Conservation (phyloP, 2,329 filamentous ascomycete genomes). For the Didymella lethalis region DNA sequence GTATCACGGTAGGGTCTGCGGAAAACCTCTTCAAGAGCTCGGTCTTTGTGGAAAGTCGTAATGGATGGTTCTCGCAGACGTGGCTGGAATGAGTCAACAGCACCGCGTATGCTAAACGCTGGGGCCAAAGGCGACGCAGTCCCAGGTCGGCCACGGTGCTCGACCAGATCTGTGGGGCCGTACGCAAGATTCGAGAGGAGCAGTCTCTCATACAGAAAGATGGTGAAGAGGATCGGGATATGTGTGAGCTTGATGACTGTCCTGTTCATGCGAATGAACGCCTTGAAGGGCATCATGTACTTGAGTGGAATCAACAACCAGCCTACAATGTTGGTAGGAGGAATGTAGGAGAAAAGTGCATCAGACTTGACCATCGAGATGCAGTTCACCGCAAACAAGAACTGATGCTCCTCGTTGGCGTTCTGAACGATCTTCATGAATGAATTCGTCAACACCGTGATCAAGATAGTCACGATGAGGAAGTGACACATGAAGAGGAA, state of each 20-base stretch:
- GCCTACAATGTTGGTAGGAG: constrained; percentile 88
- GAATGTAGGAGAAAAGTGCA: constrained; percentile 90
- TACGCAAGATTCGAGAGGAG: constrained; percentile 79
- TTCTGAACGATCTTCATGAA: constrained; percentile 96
- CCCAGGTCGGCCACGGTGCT: constrained; percentile 69
- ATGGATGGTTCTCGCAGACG: constrained; percentile 85
- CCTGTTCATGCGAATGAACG: constrained; percentile 87
- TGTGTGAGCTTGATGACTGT: constrained; percentile 91
- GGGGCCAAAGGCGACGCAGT: constrained; percentile 62
- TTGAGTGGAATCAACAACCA: constrained; percentile 87
- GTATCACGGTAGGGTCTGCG: constrained; percentile 70
- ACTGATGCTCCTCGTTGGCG: constrained; percentile 89
- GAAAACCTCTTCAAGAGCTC: constrained; percentile 90
- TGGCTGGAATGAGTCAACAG: constrained; percentile 73
- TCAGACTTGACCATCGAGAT: constrained; percentile 99
- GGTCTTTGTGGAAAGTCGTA: constrained; percentile 87
- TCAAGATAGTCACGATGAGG: constrained; percentile 89
- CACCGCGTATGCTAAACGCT: constrained; percentile 51
- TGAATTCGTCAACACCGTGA: constrained; percentile 94
- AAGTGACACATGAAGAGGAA: constrained; percentile 97
- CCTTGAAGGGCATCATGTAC: constrained; percentile 78
- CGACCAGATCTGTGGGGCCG: constrained; percentile 85
- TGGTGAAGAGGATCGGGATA: constrained; percentile 83
- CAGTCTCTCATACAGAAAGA: constrained; percentile 85
- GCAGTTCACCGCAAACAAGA: constrained; percentile 94